A percentile compares a stretch with the other conserved stretches of the same genome.
Conservation (phyloP, 176 grass and related monocot species). For the Dendrocalamus sinicus region DNA sequence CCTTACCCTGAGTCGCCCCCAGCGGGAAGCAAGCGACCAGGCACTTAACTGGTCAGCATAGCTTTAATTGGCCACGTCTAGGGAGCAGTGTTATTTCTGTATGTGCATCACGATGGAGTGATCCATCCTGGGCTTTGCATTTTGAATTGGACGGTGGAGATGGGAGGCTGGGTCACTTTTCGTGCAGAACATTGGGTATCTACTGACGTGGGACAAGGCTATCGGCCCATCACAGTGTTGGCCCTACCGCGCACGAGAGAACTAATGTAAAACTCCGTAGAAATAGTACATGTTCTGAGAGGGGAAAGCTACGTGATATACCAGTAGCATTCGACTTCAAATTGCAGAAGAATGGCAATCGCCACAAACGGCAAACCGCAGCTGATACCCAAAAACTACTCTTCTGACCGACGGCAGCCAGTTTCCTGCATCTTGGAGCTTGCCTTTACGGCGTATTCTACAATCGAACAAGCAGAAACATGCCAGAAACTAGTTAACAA, state of each 20-base stretch:
- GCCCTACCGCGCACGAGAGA: neutral
- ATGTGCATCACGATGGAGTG: neutral
- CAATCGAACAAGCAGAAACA: too few species aligned
- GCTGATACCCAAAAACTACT: neutral
- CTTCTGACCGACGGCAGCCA: neutral
- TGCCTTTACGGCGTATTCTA: neutral
- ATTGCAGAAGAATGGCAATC: neutral
- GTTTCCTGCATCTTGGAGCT: neutral
- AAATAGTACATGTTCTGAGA: too few species aligned
- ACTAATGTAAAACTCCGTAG: neutral
- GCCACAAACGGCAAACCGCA: neutral
- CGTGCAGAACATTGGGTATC: too few species aligned
- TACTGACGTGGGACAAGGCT: neutral
- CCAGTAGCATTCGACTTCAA: neutral
- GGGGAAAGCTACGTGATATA: too few species aligned
- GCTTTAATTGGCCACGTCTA: too few species aligned
- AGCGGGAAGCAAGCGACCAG: too few species aligned
- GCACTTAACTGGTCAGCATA: too few species aligned
- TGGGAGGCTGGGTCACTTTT: neutral
- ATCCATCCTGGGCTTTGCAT: neutral
- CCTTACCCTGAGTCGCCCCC: too few species aligned
- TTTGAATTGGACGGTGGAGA: neutral
- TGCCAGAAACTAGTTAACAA: neutral
- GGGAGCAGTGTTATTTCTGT: neutral
- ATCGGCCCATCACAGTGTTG: too few species aligned